Evolutionary conservation across 805 yeast genomes (phyloP).

Genomic region (Candida multigemmis): DNA sequence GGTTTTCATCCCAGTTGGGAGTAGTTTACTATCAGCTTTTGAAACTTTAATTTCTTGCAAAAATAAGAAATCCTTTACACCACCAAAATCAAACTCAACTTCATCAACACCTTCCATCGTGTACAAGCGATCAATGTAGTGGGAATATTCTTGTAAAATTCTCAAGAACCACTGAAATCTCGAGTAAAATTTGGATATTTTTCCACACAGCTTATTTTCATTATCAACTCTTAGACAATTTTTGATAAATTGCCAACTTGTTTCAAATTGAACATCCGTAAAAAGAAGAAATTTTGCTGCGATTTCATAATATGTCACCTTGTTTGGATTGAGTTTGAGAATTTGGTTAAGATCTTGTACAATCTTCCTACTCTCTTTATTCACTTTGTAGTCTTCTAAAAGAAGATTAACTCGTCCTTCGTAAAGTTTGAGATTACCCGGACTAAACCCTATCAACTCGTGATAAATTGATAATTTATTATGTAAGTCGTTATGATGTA

Average conservation of each 20-base stretch:
- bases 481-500: not conserved
- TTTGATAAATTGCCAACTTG: constrained; percentile 43
- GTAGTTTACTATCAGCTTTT: constrained; percentile 12
- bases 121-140: constrained; percentile 18
- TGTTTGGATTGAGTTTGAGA: constrained; percentile 16
- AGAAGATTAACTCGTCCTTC: too few relatives aligned
- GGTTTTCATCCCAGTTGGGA: constrained; percentile 27
- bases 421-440: too few relatives aligned
- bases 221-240: constrained; percentile 73
- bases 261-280: constrained; percentile 43
- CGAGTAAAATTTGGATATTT: constrained; percentile 42
- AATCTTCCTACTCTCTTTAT: constrained; percentile 7
- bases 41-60: constrained; percentile 16
- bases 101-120: constrained; percentile 15
- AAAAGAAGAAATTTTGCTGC: constrained; percentile 29
- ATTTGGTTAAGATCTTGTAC: constrained; percentile 16
- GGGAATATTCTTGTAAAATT: constrained; percentile 36
- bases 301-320: constrained; percentile 14
- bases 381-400: too few relatives aligned
- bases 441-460: too few relatives aligned
- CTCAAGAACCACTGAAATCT: constrained; percentile 32
- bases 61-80: constrained; percentile 15
- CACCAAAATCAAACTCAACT: constrained; percentile 13
- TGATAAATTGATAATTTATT: too few relatives aligned
- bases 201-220: constrained; percentile 55